Base-by-base conservation (phyloP, 164 flowering plant genomes). In the Macadamia tetraphylla region DNA sequence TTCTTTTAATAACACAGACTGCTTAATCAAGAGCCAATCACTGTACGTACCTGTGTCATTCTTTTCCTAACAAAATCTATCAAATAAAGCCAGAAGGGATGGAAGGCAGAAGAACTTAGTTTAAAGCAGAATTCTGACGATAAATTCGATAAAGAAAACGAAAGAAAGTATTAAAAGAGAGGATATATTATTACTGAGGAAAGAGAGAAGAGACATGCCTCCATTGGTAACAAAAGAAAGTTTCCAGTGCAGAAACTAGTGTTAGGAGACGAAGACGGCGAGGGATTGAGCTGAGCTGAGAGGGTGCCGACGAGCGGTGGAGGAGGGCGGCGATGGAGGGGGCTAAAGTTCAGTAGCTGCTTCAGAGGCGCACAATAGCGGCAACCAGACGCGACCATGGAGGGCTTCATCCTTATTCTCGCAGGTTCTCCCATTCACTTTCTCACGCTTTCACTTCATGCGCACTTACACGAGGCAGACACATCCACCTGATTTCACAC, bases 351-450 rank as follows among this genome's bases (percentile, higher is more conserved):
- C 52, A 76, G 44, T 58, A 77, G 51, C 7, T 29, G 78, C 35
- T 71, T 64, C 6, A 71, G 65, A 60, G 83, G 84, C 78, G 81
- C 72, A 75, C 73, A 63, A 75, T 75, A 79, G 86, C 83, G 65
- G 71, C 63, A 68, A 61, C 55, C 62, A 56, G 3, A 63, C 13
- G 64, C 51, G 18, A 40, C 6, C 5, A 15, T 23, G 4, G 48
- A 23, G 40, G 52, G 40, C 32, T 61, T 17, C 66, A 58, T 52
- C 61, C 55, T 42, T 35, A 3, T 48, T 13, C 29, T 57, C 18
- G 42, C 64, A 61, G 42, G 6, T 48, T 60, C 48, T 5, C 58
- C n/a, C 70, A 59, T 46, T 68, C 40, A 5, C 40, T 35, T 35
- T 35, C 48, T 60, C 57, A 29, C 51, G 53, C 51, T 46, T 46